Evolutionary conservation across 129 eudicot species (phyloP), one percentile per base, ranked within the genome.

Genomic region (Erigeron canadensis): DNA sequence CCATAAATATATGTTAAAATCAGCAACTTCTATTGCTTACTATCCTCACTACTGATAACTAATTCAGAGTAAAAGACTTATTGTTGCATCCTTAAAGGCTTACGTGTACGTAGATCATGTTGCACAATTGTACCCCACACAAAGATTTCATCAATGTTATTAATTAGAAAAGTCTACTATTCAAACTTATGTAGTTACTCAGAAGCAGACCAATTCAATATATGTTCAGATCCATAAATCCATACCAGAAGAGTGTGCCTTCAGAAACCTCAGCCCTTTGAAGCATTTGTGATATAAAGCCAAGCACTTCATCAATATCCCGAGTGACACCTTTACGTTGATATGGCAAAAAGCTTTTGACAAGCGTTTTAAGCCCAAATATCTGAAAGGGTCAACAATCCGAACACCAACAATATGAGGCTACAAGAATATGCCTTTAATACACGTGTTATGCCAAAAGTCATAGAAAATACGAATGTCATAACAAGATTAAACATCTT

Each of bases 361-460:
- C 91, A 17, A 90, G 97, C 73, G 94, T 75, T 82, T 95, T 95
- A 75, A 95, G 96, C 72, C 91, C 99, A 80, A 80, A 95, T 65
- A 88, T 86, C 99, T 95, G 86, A 61, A 87, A 58, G 69, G 15
- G 53, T 18, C 17, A 60, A 53, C 51, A 53, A 23, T 60, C 56
- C 74, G 58, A 57, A 6, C 59, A 64, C 54, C 22, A 63, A 39
- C 15, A 9, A 62, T 47, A 55, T 23, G 63, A 75, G 63, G 65
- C 72, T 63, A 28, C 59, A 54, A 44, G 65, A 13, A 53, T 75
- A 75, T 57, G 69, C 73, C 50, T 72, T n/a, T 7, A 41, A 19
- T 8, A 13, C 17, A 11, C 16, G 61, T 38, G 6, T 6, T 17
- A 15, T 62, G 51, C 10, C 77, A 73, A 63, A 67, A 59, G 37